A percentile compares a stretch with the other conserved stretches of the same genome.
Evolutionary conservation across 768 basidiomycete genomes (phyloP).

Genomic region (Pleurotus eryngii): DNA sequence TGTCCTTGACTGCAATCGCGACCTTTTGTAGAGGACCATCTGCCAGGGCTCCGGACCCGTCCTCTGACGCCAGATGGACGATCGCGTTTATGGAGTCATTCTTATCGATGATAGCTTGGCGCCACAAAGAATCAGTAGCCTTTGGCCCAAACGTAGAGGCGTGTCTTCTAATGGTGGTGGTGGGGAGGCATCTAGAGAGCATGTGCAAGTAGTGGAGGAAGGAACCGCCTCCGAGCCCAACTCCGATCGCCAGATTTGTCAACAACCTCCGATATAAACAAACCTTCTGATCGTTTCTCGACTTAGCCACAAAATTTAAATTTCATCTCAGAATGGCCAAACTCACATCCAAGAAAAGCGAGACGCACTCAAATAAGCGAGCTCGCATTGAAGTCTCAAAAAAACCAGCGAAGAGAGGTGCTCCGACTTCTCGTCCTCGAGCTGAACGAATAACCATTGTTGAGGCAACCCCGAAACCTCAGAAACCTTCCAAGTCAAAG

Average conservation of each 20-base stretch:
- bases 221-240: background rate
- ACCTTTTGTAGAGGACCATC: slow-evolving; percentile 35
- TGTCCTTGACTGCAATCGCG: slow-evolving; percentile 79
- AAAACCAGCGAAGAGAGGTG: slow-evolving; percentile 16
- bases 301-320: too few relatives aligned
- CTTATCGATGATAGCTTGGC: slow-evolving; percentile 27
- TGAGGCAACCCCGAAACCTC: slow-evolving; percentile 14
- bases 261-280: too few relatives aligned
- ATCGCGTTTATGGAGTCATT: slow-evolving; percentile 56
- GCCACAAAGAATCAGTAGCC: slow-evolving; percentile 18
- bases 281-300: too few relatives aligned
- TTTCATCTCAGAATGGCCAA: background rate
- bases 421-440: slow-evolving; percentile 21
- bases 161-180: background rate
- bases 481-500: slow-evolving; percentile 14
- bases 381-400: slow-evolving; percentile 11
- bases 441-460: background rate
- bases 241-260: slow-evolving; percentile 10
- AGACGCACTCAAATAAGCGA: background rate
- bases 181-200: slow-evolving; percentile 1
- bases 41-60: slow-evolving; percentile 48
- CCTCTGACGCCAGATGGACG: slow-evolving; percentile 33
- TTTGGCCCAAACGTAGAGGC: background rate
- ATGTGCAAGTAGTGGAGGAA: background rate
- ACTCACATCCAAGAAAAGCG: slow-evolving; percentile 4